phyloP scores from a whole-genome alignment of 306 rosid species.

The Lagenaria siceraria region DNA sequence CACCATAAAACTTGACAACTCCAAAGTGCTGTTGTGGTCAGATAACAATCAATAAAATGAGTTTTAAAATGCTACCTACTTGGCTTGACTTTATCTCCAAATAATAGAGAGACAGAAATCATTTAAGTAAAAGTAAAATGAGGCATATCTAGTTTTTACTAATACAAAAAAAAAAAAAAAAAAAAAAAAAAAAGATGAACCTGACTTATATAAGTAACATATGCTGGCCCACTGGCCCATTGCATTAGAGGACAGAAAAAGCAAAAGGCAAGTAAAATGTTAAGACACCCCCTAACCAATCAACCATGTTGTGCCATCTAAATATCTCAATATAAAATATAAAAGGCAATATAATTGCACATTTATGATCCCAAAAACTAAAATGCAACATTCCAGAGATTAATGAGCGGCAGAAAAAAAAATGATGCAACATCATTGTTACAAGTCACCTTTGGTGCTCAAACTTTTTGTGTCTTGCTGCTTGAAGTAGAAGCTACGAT shows the following conservation, averaged over 20 bases:
- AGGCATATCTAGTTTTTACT: background rate
- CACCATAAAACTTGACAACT: background rate
- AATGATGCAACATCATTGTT: background rate
- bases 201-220: background rate
- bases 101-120: background rate
- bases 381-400: background rate
- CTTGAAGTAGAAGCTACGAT: constrained; percentile 98
- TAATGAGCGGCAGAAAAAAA: background rate
- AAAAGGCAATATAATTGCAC: background rate
- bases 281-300: background rate
- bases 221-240: background rate
- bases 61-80: background rate
- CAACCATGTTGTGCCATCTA: background rate
- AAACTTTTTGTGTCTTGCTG: constrained; percentile 90
- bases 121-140: background rate
- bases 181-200: too few relatives aligned
- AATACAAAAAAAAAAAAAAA: too few relatives aligned
- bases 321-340: background rate
- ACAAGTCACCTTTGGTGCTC: constrained; percentile 78
- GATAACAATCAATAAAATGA: background rate
- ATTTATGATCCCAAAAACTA: background rate
- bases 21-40: background rate
- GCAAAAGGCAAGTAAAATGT: background rate
- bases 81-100: background rate
- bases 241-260: background rate